Evolutionary conservation across 2,329 filamentous ascomycete genomes (phyloP).

Genomic region (Aspergillus brasiliensis): DNA sequence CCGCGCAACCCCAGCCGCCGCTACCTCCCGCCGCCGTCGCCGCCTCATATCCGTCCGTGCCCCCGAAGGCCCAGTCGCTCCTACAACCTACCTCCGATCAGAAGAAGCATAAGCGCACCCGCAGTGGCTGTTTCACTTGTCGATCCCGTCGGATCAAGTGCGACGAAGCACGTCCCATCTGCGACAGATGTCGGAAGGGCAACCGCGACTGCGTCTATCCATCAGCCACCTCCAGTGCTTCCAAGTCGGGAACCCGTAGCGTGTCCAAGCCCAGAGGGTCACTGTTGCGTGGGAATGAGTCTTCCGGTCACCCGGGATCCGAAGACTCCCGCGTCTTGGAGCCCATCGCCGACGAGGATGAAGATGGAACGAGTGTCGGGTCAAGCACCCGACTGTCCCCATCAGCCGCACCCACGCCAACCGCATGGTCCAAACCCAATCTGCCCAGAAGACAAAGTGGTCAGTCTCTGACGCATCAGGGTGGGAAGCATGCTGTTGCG

Average conservation of each 20-base stretch:
- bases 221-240: constrained; percentile 51
- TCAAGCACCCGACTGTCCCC: constrained; percentile 28
- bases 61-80: constrained; percentile 33
- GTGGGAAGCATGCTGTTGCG: constrained; percentile 23
- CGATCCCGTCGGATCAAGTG: constrained; percentile 89
- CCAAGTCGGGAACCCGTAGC: constrained; percentile 45
- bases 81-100: constrained; percentile 57
- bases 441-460: constrained; percentile 31
- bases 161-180: constrained; percentile 83
- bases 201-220: constrained; percentile 90
- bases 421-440: constrained; percentile 23
- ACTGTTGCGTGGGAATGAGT: constrained; percentile 51
- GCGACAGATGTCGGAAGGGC: constrained; percentile 90
- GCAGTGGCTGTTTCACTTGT: constrained; percentile 93
- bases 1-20: constrained; percentile 22
- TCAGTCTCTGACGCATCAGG: constrained; percentile 34
- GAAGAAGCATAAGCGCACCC: constrained; percentile 88
- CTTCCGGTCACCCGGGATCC: constrained; percentile 52
- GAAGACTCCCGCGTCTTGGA: constrained; percentile 44
- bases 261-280: constrained; percentile 48
- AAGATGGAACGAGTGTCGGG: constrained; percentile 26
- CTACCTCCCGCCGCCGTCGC: constrained; percentile 13
- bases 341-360: constrained; percentile 48
- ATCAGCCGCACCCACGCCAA: constrained; percentile 19
- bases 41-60: constrained; percentile 22